Evolutionary conservation across 805 yeast genomes (phyloP), one percentile per base, ranked within the genome.

Genomic region (Candida sanyiensis): DNA sequence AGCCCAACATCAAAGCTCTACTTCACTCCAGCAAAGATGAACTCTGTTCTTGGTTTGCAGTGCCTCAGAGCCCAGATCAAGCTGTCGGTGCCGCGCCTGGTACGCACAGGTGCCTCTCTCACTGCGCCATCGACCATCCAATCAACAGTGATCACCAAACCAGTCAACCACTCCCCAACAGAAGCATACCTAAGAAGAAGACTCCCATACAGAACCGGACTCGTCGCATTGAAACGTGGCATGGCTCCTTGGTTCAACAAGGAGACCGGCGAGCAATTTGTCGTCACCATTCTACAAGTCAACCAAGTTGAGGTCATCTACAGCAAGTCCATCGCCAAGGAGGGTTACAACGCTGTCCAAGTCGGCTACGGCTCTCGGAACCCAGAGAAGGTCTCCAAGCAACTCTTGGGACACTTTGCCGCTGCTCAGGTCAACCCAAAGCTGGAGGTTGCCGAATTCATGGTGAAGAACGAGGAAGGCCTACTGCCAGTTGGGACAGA

Each of bases 201-300:
- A 59, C 67, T 90, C 25, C 77, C 87, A 21, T 59, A 63, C 31
- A 77, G 98, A 62, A 80, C 95, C 7, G 98, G 98, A 10, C 66
- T 86, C 16, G 63, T 90, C 21, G 95, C 94, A 1, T 66, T 77
- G 47, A 93, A 93, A 58, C 69, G 82, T 42, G 97, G 97, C 13
- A 90, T 90, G 96, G 78, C 88, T 36, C 77, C 93, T 12, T 84
- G 77, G 73, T 90, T 73, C 55, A 80, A 80, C 45, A 72, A 73
- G 21, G 62, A 63, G 26, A 70, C 70, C 11, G 97, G 96, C 20
- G 69, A 67, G 38, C 78, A 78, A 46, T 61, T 71, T 39, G 89
- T 95, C 3, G 93, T 94, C 35, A 93, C 98, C 4, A 83, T 93
- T 7, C 66, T 93, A 28, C 94, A 88, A 57, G 73, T 93, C 44